phyloP scores from a whole-genome alignment of 2,329 filamentous ascomycete genomes.

The Clonostachys chloroleuca region DNA sequence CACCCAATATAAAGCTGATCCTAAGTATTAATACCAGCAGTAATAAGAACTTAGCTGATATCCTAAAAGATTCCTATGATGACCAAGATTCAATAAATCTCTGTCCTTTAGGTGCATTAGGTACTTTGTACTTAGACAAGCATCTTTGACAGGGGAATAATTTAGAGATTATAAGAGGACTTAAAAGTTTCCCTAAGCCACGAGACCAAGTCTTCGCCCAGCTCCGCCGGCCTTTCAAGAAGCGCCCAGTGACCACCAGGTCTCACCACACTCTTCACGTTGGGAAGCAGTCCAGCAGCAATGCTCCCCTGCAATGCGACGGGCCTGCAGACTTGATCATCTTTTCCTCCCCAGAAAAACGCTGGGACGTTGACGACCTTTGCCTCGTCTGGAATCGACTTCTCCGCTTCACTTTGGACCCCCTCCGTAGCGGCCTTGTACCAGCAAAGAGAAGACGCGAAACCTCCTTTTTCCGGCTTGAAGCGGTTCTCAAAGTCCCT shows the following conservation, averaged over 20 bases:
- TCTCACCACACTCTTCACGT: slow-evolving; percentile 13
- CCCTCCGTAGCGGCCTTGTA: slow-evolving; percentile 13
- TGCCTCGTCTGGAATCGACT: slow-evolving; percentile 5
- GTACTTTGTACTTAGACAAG: too few species aligned
- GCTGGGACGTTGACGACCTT: slow-evolving; percentile 14
- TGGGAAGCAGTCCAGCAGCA: slow-evolving; percentile 13
- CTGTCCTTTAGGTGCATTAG: too few species aligned
- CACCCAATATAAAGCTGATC: too few species aligned
- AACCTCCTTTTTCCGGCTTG: slow-evolving; percentile 8
- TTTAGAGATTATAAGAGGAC: too few species aligned
- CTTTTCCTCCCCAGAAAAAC: slow-evolving; percentile 15
- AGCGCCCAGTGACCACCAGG: slow-evolving; percentile 21
- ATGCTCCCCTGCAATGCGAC: slow-evolving; percentile 9
- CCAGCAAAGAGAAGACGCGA: slow-evolving; percentile 17
- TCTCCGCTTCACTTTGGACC: slow-evolving; percentile 13
- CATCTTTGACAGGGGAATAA: too few species aligned
- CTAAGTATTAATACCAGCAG: too few species aligned
- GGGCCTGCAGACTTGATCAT: slow-evolving; percentile 16
- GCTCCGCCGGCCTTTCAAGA: slow-evolving; percentile 17
- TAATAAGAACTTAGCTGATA: too few species aligned
- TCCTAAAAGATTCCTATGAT: too few species aligned
- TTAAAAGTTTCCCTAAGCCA: slow-evolving; percentile 6
- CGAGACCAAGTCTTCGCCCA: slow-evolving; percentile 11
- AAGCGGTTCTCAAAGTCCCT: slow-evolving; percentile 16
- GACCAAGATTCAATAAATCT: too few species aligned